Base-by-base conservation (phyloP, 192 early-diverging fungal genomes). In the Coemansia sp. region DNA sequence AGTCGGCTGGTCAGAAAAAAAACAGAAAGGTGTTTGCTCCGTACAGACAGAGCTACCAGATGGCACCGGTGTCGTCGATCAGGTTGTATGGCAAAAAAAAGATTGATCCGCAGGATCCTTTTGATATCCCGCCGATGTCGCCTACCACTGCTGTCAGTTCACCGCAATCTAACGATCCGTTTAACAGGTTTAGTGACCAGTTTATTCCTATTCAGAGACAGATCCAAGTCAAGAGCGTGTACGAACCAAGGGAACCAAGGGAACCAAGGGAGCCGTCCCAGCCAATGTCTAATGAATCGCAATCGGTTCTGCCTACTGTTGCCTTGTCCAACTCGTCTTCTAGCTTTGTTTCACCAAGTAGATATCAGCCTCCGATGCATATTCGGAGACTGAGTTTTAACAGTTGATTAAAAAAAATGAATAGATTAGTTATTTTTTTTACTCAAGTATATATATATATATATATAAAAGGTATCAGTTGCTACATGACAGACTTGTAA, bases 101-200 rank as follows among this genome's bases (percentile, higher is more conserved):
- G 2, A 38, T 38, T 18, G 56, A 58, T n/a, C 31, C 56, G 16
- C 52, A 22, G 6, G 76, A 78, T 60, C 76, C 76, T 0, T 78
- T 78, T 51, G 71, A 78, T 34, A 78, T 78, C 20, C 70, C 70
- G 38, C 67, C 71, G 11, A 42, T 56, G 12, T 64, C 60, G 38
- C 67, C 67, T 0, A 63, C 67, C 14, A 69, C 67, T 0, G 60
- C 60, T 0, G 67, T 69, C 16, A 69, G 63, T 48, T 69, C 67
- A 31, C 67, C 67, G 11, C 48, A 36, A 38, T 55, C 52, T 2
- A 32, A 56, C 1, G 67, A 69, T 22, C 67, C 67, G 2, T 69
- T 69, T 34, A 45, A 61, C 10, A 42, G 48, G 5, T 61, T 68
- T 8, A 61, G 66, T 40, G 59, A 38, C 38, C 31, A 40, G 17